phyloP scores from a whole-genome alignment of 257 asterid species.

The Solanum tacnaense region DNA sequence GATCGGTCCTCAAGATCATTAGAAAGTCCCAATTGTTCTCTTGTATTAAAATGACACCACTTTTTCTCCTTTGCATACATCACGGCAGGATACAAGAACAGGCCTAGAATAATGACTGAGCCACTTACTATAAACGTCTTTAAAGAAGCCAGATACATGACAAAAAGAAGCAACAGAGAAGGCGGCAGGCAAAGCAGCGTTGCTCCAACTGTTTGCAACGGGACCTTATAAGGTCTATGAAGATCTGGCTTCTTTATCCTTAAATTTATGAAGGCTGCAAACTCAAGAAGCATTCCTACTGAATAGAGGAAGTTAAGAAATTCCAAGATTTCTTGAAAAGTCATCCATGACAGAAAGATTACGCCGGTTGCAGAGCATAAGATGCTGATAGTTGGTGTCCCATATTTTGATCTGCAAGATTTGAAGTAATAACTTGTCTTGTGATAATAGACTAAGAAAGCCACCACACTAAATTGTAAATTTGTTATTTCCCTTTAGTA shows the following conservation, averaged over 20 bases:
- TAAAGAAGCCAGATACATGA: constrained; percentile 71
- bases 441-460: background rate
- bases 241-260: constrained; percentile 68
- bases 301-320: constrained; percentile 89
- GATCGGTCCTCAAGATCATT: constrained; percentile 21
- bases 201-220: constrained; percentile 57
- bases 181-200: constrained; percentile 72
- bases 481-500: background rate
- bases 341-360: constrained; percentile 87
- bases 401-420: constrained; percentile 64
- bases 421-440: background rate
- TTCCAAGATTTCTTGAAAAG: constrained; percentile 84
- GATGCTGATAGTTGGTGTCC: constrained; percentile 90
- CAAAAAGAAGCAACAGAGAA: constrained; percentile 55
- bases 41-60: constrained; percentile 36
- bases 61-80: constrained; percentile 29
- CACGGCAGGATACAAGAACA: constrained; percentile 39
- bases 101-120: constrained; percentile 42
- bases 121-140: constrained; percentile 65
- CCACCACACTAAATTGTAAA: background rate
- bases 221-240: constrained; percentile 78
- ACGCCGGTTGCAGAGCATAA: constrained; percentile 82
- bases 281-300: constrained; percentile 79
- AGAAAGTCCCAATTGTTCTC: background rate
- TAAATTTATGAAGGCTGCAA: constrained; percentile 76